Base-by-base conservation (phyloP, 495 filamentous ascomycete species). In the Aspergillus affinis region DNA sequence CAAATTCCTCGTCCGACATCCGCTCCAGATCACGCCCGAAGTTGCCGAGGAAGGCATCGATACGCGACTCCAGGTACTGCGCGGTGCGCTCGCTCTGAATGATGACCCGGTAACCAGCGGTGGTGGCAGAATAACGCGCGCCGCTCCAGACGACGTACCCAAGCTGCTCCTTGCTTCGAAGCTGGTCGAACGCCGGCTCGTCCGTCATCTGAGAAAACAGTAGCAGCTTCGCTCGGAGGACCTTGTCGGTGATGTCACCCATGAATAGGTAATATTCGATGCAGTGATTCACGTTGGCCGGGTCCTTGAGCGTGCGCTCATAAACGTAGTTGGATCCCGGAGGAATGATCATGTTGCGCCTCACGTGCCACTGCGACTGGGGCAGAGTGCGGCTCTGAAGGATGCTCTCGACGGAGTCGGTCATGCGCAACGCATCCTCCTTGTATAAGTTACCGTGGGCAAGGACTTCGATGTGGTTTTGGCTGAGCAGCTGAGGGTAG, bases 101-200 rank as follows among this genome's bases (percentile, higher is more conserved):
- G 63, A 98, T 86, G 59, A 99, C 87, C 12, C 93, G 84, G 69
- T 92, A 96, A 8, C 90, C 90, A 56, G 91, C 88, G 4, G 88
- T 90, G 0, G 88, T 93, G 49, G 84, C 71, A 41, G 82, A 84
- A 57, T 86, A 80, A 48, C 89, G 80, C 13, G 84, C 75, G 15
- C 92, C 91, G 51, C 88, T 93, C 77, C 90, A 96, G 1, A 99
- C 94, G 49, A 98, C 88, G 67, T 99, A 99, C 15, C 94, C 94
- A 9, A 99, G 88, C 72, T 99, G 94, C 71, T 99, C 94, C 72
- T 97, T 97, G 48, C 94, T 97, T 48, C 94, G 86, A 2, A 99
- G 80, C 69, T 93, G 90, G 71, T 99, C 90, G 70, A 98, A 99
- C 23, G 86, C 89, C 18, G 92, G 92, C 78, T 99, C 94, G 50